Evolutionary conservation across 495 filamentous ascomycete species (phyloP).

Genomic region (Cercophora newfieldiana): DNA sequence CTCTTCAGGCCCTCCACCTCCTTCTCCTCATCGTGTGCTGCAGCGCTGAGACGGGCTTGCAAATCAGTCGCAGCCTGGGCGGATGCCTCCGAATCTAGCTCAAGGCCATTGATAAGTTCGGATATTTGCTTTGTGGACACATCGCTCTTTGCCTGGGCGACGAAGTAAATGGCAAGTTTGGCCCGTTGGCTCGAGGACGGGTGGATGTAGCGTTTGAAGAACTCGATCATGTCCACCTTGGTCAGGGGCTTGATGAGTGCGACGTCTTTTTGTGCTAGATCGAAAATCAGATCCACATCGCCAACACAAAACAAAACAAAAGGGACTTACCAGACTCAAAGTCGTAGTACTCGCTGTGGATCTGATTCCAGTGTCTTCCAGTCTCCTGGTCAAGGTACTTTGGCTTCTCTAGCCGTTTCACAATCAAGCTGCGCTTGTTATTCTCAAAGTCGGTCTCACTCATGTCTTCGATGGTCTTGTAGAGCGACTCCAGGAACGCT

Average conservation of each 20-base stretch:
- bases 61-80: conserved; percentile 33
- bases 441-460: conserved; percentile 80
- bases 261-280: conserved; percentile 70
- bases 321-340: conserved; percentile 77
- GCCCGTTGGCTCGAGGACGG: conserved; percentile 71
- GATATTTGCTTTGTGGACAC: conserved; percentile 54
- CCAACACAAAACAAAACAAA: neutral
- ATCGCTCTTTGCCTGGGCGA: conserved; percentile 62
- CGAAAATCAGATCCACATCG: neutral
- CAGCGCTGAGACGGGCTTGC: conserved; percentile 37
- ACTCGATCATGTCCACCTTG: conserved; percentile 76
- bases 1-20: conserved; percentile 38
- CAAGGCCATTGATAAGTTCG: conserved; percentile 47
- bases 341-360: conserved; percentile 83
- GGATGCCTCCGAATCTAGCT: conserved; percentile 21
- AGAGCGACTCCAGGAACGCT: conserved; percentile 69
- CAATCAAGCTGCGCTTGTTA: conserved; percentile 87
- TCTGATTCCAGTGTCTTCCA: conserved; percentile 77
- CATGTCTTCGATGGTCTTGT: conserved; percentile 69
- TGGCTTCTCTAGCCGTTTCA: conserved; percentile 84
- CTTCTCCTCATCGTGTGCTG: conserved; percentile 33
- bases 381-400: conserved; percentile 91
- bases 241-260: conserved; percentile 69
- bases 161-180: conserved; percentile 80
- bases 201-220: conserved; percentile 74